phyloP scores from a whole-genome alignment of 192 early-diverging fungal genomes.

The Polychytrium aggregatum region DNA sequence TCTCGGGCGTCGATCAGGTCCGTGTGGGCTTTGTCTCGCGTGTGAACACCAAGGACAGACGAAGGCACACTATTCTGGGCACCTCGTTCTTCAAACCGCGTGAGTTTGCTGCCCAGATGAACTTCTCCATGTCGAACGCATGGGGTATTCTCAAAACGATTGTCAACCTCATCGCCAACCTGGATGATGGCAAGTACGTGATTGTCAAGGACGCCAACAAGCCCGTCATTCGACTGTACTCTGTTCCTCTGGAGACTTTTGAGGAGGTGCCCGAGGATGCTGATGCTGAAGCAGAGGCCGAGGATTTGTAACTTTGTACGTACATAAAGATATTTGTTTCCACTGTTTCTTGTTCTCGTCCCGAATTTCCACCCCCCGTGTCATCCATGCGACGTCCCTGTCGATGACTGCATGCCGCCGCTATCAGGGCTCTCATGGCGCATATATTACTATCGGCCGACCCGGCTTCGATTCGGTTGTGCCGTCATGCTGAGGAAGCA shows the following conservation, averaged over 20 bases:
- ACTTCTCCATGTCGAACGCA: slow-evolving; percentile 67
- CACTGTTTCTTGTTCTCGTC: too few relatives aligned
- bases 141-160: slow-evolving; percentile 97
- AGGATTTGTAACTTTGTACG: slow-evolving; percentile 19
- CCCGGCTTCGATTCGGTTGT: too few relatives aligned
- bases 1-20: slow-evolving; percentile 81
- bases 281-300: slow-evolving; percentile 11
- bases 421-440: too few relatives aligned
- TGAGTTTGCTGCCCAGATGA: slow-evolving; percentile 86
- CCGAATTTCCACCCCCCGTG: too few relatives aligned
- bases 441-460: too few relatives aligned
- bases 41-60: slow-evolving; percentile 60
- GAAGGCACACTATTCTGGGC: slow-evolving; percentile 73
- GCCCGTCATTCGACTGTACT: slow-evolving; percentile 72
- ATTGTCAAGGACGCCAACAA: slow-evolving; percentile 96
- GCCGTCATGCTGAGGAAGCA: too few relatives aligned
- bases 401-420: too few relatives aligned
- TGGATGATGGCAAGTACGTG: slow-evolving; percentile 91
- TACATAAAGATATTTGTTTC: too few relatives aligned
- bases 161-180: slow-evolving; percentile 61
- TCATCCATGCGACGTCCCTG: too few relatives aligned
- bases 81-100: slow-evolving; percentile 73
- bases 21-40: slow-evolving; percentile 80
- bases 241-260: too few relatives aligned
- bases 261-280: too few relatives aligned